A percentile compares a stretch with the other conserved stretches of the same genome.
phyloP scores from a whole-genome alignment of 768 basidiomycete genomes.

The Vishniacozyma victoriae region DNA sequence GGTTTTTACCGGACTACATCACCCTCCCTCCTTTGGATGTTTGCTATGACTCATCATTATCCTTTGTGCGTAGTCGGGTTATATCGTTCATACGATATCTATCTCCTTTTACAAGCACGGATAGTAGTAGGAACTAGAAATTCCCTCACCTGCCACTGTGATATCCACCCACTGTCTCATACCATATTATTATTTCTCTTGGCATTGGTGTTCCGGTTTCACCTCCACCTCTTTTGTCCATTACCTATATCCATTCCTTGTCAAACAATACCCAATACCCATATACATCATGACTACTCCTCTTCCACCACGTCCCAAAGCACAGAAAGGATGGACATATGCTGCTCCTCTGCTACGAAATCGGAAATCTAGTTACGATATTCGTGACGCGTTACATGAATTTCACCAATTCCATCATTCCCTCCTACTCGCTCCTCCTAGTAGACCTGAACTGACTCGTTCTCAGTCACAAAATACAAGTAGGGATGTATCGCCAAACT shows the following conservation, averaged over 20 bases:
- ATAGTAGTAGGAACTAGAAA: neutral
- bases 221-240: neutral
- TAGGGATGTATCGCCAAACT: too few species aligned
- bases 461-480: too few species aligned
- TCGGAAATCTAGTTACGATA: too few species aligned
- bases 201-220: neutral
- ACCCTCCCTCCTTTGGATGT: slow-evolving; percentile 25
- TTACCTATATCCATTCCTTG: neutral
- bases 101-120: neutral
- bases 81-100: neutral
- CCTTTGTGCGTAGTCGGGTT: slow-evolving; percentile 20
- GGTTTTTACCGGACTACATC: slow-evolving; percentile 19
- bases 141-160: slow-evolving; percentile 1
- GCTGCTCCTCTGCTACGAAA: too few species aligned
- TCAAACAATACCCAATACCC: neutral
- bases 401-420: too few species aligned
- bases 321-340: too few species aligned
- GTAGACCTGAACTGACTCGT: too few species aligned
- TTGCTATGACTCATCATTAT: slow-evolving; percentile 23
- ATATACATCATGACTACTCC: too few species aligned
- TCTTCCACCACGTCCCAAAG: too few species aligned
- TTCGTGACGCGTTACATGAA: too few species aligned
- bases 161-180: neutral
- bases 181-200: neutral
- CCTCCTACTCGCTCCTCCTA: too few species aligned